Evolutionary conservation across 1,284 basidiomycete genomes (phyloP).

Genomic region (Megacollybia platyphylla): DNA sequence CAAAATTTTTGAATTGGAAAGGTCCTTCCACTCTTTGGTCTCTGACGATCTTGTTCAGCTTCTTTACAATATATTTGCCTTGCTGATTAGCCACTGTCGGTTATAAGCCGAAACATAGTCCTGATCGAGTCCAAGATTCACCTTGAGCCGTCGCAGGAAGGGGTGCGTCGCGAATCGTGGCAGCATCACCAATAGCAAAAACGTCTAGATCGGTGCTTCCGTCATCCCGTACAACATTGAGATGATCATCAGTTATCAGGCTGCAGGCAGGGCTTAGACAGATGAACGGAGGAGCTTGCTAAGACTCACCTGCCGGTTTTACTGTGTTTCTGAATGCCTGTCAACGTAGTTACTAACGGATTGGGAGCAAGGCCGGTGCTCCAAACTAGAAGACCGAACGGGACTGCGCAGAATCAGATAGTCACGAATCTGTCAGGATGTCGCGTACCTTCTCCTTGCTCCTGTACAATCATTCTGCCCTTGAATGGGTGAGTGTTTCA

Average conservation of each 20-base stretch:
- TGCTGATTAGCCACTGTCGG: slow-evolving; percentile 67
- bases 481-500: slow-evolving; percentile 10
- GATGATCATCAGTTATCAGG: slow-evolving; percentile 48
- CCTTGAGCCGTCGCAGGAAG: slow-evolving; percentile 82
- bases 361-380: slow-evolving; percentile 75
- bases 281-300: not conserved
- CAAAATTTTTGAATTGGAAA: slow-evolving; percentile 44
- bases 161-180: slow-evolving; percentile 42
- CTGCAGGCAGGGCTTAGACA: slow-evolving; percentile 8
- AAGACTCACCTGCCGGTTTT: slow-evolving; percentile 43
- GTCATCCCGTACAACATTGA: slow-evolving; percentile 47
- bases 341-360: slow-evolving; percentile 55
- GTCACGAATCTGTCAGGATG: slow-evolving; percentile 8
- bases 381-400: slow-evolving; percentile 80
- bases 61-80: slow-evolving; percentile 60
- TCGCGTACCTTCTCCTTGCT: slow-evolving; percentile 44
- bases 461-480: slow-evolving; percentile 47
- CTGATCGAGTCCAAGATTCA: slow-evolving; percentile 11
- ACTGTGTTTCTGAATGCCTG: slow-evolving; percentile 47
- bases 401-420: slow-evolving; percentile 28
- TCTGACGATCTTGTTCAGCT: slow-evolving; percentile 49
- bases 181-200: slow-evolving; percentile 77
- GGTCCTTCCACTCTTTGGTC: slow-evolving; percentile 21
- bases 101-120: not conserved
- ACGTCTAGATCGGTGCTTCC: slow-evolving; percentile 58